These are phyloP conservation scores for Monosporascus sp. DNA, from an alignment of 2,329 filamentous ascomycete genomes.

Conservation along the genomic window DNA sequence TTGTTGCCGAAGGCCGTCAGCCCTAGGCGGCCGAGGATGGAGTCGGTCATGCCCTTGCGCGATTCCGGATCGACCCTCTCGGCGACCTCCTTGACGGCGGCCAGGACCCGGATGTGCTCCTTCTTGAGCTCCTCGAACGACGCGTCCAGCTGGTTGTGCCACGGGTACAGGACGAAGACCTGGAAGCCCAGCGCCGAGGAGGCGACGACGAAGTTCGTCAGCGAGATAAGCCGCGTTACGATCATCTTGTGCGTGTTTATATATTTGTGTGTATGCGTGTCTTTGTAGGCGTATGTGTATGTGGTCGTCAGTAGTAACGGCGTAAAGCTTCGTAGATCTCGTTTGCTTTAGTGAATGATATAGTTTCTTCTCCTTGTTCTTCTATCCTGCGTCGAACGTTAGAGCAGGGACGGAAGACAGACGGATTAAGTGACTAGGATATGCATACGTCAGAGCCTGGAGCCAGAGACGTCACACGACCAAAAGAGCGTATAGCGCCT, in stretches of 20 bases:
- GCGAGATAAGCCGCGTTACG: constrained; percentile 43
- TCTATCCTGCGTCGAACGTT: background rate
- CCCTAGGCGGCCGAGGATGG: constrained; percentile 21
- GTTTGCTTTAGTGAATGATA: background rate
- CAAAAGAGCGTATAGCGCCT: background rate
- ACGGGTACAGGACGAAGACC: constrained; percentile 65
- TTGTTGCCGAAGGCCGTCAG: constrained; percentile 15
- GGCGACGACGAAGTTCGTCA: constrained; percentile 62
- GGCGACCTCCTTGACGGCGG: constrained; percentile 28
- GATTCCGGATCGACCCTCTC: constrained; percentile 24
- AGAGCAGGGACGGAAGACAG: background rate
- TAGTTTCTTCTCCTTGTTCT: background rate
- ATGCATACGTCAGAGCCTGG: background rate
- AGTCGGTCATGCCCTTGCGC: constrained; percentile 20
- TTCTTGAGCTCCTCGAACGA: constrained; percentile 54
- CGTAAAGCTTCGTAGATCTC: background rate
- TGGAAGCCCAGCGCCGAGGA: constrained; percentile 61
- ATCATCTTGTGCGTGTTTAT: constrained; percentile 18
- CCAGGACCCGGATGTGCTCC: constrained; percentile 46
- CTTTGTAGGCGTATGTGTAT: background rate
- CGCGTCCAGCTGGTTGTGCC: constrained; percentile 60
- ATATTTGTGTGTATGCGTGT: background rate
- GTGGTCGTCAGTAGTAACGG: background rate
- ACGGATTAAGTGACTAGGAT: background rate
- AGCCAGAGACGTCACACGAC: background rate